Base-by-base conservation (phyloP, 352 stramenopile species). In the Phytophthora fragariaefolia region DNA sequence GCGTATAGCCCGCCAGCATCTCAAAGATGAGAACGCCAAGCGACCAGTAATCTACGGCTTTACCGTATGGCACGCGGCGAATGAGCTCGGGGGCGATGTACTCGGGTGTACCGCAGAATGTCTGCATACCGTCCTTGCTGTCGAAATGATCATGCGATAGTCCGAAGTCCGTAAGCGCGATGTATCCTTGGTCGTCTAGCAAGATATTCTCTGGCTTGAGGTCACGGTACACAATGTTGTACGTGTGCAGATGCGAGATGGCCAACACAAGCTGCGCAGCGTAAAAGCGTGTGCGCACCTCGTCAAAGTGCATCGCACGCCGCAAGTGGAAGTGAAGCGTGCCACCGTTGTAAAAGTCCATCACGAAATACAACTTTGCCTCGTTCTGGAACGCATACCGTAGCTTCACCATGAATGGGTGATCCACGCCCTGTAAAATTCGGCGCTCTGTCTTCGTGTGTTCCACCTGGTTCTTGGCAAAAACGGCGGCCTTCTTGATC, bases 401-500 rank as follows among this genome's bases (percentile, higher is more conserved):
- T 20, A 96, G 70, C 53, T 91, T 91, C 12, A 96, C 89, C 32
- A 94, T 79, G 59, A 96, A 96, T 6, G 89, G 89, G 55, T 95
- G 88, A 59, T 96, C 87, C 27, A 96, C 76, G 45, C 88, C 79
- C 62, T 91, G 87, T 34, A 98, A 73, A 42, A 98, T 92, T 24
- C 85, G 84, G 2, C 90, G 83, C 78, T 98, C 92, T 0, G 89
- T 95, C 69, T 96, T 97, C 8, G 92, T 98, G 73, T 98, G 92
- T 52, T 97, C 91, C 12, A 97, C 88, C 59, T 98, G 92, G 54
- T 93, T 91, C 46, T 93, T 94, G 15, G 80, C 86, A 66, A 93
- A 94, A 27, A 98, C 85, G 0, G 89, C 82, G 0, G 81, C 73
- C 63, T 98, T 98, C 64, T 96, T 96, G 49, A 98, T 90, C 24